These are phyloP conservation scores for Raphidocelis subcapitata DNA, from an alignment of 139 green algal genomes.

Conservation along the genomic window DNA sequence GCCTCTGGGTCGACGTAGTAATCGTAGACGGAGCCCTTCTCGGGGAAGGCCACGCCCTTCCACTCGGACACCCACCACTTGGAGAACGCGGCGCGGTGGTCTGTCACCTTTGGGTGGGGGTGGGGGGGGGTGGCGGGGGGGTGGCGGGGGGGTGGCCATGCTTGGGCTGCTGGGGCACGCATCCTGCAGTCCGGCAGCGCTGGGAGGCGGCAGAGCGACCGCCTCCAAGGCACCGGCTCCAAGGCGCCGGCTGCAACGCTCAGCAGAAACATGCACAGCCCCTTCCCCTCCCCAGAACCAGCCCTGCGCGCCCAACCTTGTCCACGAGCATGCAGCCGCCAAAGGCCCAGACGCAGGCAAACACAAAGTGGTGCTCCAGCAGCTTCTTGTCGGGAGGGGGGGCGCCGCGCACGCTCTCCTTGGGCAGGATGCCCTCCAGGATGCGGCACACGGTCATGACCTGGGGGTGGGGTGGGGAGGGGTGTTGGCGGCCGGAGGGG, in stretches of 20 bases:
- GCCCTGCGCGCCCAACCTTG: conserved; percentile 44
- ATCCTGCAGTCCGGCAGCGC: too few relatives aligned
- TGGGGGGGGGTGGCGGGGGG: too few relatives aligned
- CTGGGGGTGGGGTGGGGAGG: conserved; percentile 28
- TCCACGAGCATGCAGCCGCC: conserved; percentile 85
- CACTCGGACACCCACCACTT: conserved; percentile 86
- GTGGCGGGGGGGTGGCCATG: too few relatives aligned
- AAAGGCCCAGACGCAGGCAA: conserved; percentile 91
- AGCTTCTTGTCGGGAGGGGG: conserved; percentile 78
- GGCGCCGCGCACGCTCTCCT: conserved; percentile 75
- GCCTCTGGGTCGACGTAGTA: conserved; percentile 83
- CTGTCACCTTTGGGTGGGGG: too few relatives aligned
- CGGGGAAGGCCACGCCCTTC: conserved; percentile 72
- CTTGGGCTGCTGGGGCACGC: too few relatives aligned
- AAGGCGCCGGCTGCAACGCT: too few relatives aligned
- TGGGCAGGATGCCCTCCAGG: conserved; percentile 83
- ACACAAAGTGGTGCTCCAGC: conserved; percentile 91
- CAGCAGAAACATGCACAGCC: too few relatives aligned
- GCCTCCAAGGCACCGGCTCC: too few relatives aligned
- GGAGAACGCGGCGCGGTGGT: conserved; percentile 84
- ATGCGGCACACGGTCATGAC: conserved; percentile 92
- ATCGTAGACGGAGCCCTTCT: conserved; percentile 87
- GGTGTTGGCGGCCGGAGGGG: too few relatives aligned
- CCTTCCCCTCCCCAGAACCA: too few relatives aligned
- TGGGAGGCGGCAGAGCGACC: too few relatives aligned